Evolutionary conservation across 305 asterid species (phyloP), one percentile per base, ranked within the genome.

Genomic region (Andrographis paniculata): DNA sequence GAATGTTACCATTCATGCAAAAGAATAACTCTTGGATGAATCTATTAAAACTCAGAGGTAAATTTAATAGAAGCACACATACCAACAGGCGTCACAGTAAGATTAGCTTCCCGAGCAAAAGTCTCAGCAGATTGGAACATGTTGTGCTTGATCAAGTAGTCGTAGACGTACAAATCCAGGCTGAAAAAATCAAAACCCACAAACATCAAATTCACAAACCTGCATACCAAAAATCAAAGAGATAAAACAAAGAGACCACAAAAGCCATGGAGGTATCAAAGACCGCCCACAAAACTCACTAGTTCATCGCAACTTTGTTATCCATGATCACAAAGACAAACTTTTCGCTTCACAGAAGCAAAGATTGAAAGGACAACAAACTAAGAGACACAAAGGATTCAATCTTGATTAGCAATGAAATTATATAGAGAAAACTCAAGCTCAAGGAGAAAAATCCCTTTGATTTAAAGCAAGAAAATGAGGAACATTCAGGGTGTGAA

Each of bases 101-200:
- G 24, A 20, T 51, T 24, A 38, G 73, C 79, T 60, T 73, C 81
- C 3, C 2, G 17, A 4, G 67, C 65, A 12, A 73, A 73, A 41
- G 43, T 45, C 23, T 68, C 75, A 18, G 82, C 84, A 38, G 75
- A 40, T 3, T 20, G n/a, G 36, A 37, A 55, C 79, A 56, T 27
- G 59, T 60, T 65, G 14, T 53, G 76, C 17, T 30, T 66, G 14
- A 50, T 9, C 68, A 76, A 38, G 54, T 73, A 75, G 50, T 81
- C 76, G 36, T 67, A 45, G 48, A 81, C 55, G 55, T 67, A 74
- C 61, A 42, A 43, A 16, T 75, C 79, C 62, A 77, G 53, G 62
- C 87, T 78, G 72, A 55, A 52, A 59, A 44, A n/a, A 9, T 24
- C 4, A 20, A 17, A 12, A 22, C 1, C 37, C 17, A 31, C 54